A percentile compares a stretch with the other conserved stretches of the same genome.
phyloP scores from a whole-genome alignment of 805 yeast genomes.

The Saturnispora halmiae region DNA sequence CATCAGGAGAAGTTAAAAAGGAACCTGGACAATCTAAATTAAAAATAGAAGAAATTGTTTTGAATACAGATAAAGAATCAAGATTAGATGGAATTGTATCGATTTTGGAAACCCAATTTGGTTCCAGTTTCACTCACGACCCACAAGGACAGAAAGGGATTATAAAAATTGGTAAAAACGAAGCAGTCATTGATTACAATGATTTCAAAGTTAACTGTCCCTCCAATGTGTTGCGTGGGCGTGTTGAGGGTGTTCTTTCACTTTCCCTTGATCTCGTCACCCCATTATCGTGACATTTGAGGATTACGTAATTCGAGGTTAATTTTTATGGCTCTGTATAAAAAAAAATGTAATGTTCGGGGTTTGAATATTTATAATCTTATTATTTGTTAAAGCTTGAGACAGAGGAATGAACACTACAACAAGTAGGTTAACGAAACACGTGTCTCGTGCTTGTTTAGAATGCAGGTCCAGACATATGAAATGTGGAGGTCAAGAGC shows the following conservation, averaged over 20 bases:
- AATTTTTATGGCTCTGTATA: neutral
- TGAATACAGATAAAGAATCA: conserved; percentile 17
- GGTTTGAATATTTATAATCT: conserved; percentile 6
- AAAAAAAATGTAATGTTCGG: neutral
- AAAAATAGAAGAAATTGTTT: neutral
- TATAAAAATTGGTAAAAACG: conserved; percentile 65
- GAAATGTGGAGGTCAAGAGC: conserved; percentile 42
- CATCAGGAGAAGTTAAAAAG: conserved; percentile 17
- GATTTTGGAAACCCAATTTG: conserved; percentile 78
- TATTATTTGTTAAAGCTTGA: neutral
- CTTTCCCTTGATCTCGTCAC: conserved; percentile 78
- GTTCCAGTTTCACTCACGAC: conserved; percentile 50
- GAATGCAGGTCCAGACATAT: conserved; percentile 44
- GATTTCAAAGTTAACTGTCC: conserved; percentile 60
- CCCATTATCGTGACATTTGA: conserved; percentile 41
- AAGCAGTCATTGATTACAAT: conserved; percentile 58
- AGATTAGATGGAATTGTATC: conserved; percentile 48
- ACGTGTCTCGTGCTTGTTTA: conserved; percentile 41
- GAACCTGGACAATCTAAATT: conserved; percentile 9
- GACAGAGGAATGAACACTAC: neutral
- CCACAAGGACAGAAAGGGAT: conserved; percentile 40
- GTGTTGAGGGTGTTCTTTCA: conserved; percentile 72
- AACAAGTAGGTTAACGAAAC: conserved; percentile 20
- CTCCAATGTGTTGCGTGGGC: conserved; percentile 66
- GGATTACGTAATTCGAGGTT: neutral